These are phyloP conservation scores for Paraphoma sp. DNA, from an alignment of 2,329 filamentous ascomycete genomes.

Conservation along the genomic window DNA sequence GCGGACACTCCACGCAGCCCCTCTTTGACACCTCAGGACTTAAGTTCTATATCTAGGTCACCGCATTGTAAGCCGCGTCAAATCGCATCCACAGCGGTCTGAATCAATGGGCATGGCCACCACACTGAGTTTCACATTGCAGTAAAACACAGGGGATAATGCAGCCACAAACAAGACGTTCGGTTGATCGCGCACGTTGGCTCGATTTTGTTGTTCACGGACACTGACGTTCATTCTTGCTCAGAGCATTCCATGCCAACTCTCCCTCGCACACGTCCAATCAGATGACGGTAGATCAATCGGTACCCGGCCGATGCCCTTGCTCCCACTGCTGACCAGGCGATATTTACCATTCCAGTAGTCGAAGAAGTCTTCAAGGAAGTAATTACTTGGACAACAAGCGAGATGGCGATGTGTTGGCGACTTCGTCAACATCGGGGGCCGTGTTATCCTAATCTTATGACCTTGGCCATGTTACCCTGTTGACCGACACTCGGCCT, in stretches of 20 bases:
- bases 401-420: constrained; percentile 35
- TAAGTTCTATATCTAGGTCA: constrained; percentile 40
- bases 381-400: constrained; percentile 41
- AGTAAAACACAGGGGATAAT: constrained; percentile 32
- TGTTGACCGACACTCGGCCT: constrained; percentile 30
- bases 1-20: constrained; percentile 36
- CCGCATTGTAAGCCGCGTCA: constrained; percentile 31
- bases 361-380: constrained; percentile 29
- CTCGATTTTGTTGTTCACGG: constrained; percentile 40
- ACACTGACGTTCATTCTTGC: constrained; percentile 46
- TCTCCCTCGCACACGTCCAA: constrained; percentile 48
- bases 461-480: constrained; percentile 36
- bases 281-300: constrained; percentile 40
- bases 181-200: constrained; percentile 37
- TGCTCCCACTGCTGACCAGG: constrained; percentile 47
- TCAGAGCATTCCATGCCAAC: constrained; percentile 43
- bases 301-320: constrained; percentile 42
- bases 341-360: constrained; percentile 42
- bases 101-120: constrained; percentile 45
- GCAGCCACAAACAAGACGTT: constrained; percentile 41
- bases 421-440: constrained; percentile 27
- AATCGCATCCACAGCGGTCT: constrained; percentile 35
- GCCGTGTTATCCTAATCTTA: constrained; percentile 45
- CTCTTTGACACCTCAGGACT: constrained; percentile 39
- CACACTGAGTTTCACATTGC: constrained; percentile 38